Percentiles rank a stretch among this genome's conserved stretches.
Conservation (phyloP, 73 alveolate species). For the Paramecium bursaria region DNA sequence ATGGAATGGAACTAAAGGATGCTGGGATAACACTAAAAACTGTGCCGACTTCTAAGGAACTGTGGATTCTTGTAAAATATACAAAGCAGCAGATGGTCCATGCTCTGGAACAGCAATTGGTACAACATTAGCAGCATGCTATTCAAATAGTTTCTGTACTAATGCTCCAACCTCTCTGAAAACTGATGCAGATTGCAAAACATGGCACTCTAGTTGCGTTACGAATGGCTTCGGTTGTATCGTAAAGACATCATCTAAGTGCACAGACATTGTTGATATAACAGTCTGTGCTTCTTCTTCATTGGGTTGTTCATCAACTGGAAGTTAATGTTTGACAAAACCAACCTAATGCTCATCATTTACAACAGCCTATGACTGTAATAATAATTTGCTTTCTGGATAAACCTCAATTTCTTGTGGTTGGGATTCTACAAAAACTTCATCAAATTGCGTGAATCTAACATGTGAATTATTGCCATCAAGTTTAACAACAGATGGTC, state of each 20-base stretch:
- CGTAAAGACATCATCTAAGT: no score
- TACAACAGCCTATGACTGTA: no score
- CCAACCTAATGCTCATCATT: no score
- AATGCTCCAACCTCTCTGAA: conserved; percentile 40
- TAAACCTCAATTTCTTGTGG: no score
- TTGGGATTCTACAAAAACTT: no score
- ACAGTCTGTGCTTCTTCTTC: no score
- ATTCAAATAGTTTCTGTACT: conserved; percentile 12
- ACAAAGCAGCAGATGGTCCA: conserved; percentile 14
- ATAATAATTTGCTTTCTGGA: no score
- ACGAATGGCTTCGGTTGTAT: conserved; percentile 17
- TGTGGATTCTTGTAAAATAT: neutral
- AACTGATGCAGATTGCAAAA: conserved; percentile 35
- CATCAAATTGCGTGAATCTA: no score
- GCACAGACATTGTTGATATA: no score
- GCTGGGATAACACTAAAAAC: neutral
- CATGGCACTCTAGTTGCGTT: neutral
- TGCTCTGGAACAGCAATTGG: conserved; percentile 9
- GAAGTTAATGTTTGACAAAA: no score
- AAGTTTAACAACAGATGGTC: conserved; percentile 28
- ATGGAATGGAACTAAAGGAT: conserved; percentile 37
- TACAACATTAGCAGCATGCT: conserved; percentile 3
- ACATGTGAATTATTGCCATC: no score
- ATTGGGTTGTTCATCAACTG: no score
- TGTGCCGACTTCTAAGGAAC: conserved; percentile 23